Conservation (phyloP, 2,329 filamentous ascomycete species). For the Xylariaceae sp. region DNA sequence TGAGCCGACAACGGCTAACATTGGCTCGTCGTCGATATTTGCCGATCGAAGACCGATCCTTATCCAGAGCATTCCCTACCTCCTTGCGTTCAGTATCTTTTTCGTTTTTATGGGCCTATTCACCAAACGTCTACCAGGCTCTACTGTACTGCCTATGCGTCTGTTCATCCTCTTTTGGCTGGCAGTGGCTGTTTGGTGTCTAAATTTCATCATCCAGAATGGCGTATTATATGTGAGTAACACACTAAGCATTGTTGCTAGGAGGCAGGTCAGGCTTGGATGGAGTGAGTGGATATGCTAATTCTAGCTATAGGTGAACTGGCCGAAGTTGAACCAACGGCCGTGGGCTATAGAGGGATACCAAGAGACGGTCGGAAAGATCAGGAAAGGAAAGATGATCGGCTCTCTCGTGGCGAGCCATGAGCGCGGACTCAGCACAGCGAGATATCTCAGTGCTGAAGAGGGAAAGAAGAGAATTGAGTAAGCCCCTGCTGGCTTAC, state of each 20-base stretch:
- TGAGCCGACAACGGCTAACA: constrained; percentile 64
- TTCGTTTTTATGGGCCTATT: constrained; percentile 71
- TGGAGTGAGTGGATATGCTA: constrained; percentile 10
- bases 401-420: constrained; percentile 69
- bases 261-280: background rate
- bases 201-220: constrained; percentile 72
- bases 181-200: constrained; percentile 61
- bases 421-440: constrained; percentile 77
- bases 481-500: constrained; percentile 32
- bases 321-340: constrained; percentile 91
- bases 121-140: constrained; percentile 64
- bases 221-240: constrained; percentile 88
- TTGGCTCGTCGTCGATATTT: constrained; percentile 70
- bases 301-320: constrained; percentile 69
- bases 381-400: constrained; percentile 74
- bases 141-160: constrained; percentile 73
- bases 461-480: constrained; percentile 99
- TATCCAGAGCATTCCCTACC: constrained; percentile 89
- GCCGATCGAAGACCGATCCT: constrained; percentile 77
- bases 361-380: constrained; percentile 76
- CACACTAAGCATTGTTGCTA: background rate
- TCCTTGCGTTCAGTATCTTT: constrained; percentile 80
- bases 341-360: constrained; percentile 83
- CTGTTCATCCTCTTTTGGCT: constrained; percentile 78
- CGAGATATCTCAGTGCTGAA: constrained; percentile 77